A percentile compares a stretch with the other conserved stretches of the same genome.
These are phyloP conservation scores for Edaphochlamys debaryana DNA, from an alignment of 139 green algal genomes.

Conservation along the genomic window DNA sequence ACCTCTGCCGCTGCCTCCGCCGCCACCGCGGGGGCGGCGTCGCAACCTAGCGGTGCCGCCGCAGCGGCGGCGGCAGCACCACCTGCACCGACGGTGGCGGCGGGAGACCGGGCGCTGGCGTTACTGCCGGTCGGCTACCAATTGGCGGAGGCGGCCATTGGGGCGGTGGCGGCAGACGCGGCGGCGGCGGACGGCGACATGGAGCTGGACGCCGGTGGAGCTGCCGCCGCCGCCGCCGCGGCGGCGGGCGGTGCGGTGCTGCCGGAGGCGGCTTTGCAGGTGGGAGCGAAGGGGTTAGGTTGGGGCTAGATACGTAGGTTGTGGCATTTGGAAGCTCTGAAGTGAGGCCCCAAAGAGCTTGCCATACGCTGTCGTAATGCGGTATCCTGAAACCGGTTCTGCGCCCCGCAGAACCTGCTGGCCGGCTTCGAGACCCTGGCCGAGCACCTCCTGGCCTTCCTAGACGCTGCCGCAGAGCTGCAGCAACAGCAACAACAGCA, in stretches of 20 bases:
- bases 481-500: conserved; percentile 24
- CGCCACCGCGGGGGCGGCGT: not conserved
- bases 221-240: not conserved
- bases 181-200: conserved; percentile 18
- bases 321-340: not conserved
- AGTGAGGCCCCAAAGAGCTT: not conserved
- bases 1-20: not conserved
- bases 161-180: conserved; percentile 60
- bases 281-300: not conserved
- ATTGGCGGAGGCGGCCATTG: conserved; percentile 61
- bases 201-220: not conserved
- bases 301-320: too few relatives aligned
- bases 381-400: too few relatives aligned
- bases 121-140: conserved; percentile 62
- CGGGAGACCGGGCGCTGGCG: conserved; percentile 49
- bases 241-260: conserved; percentile 6
- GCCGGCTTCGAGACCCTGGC: conserved; percentile 29
- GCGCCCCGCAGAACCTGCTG: conserved; percentile 36
- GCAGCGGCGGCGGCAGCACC: not conserved
- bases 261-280: not conserved
- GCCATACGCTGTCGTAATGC: not conserved
- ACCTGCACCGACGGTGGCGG: too few relatives aligned
- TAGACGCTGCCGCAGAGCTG: conserved; percentile 56
- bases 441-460: conserved; percentile 68
- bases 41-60: too few relatives aligned